Evolutionary conservation across 108 stramenopile genomes (phyloP), one percentile per base, ranked within the genome.

Genomic region (Nannochloropsis granulata): DNA sequence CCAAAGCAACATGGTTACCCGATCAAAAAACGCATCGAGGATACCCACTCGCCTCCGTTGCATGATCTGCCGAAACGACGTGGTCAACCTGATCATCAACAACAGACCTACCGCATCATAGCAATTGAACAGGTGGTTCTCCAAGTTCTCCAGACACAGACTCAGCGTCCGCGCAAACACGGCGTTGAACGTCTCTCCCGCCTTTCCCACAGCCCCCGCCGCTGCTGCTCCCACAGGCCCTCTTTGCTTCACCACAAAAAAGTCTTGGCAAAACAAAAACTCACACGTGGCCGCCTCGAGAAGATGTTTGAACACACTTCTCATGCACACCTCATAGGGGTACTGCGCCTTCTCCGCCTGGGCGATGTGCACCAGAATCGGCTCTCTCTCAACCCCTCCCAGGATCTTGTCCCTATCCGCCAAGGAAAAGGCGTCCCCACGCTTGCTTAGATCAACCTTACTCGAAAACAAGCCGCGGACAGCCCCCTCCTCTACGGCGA

Each of bases 281-380:
- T 99, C 99, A 84, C 95, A 95, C 12, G 96, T 96, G 13, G 96
- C 97, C 14, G 95, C 93, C 91, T 99, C 96, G 71, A 97, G 92
- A 56, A 99, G 92, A 85, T 99, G 99, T 82, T 94, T 94, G 88
- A 97, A 89, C 44, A 96, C 86, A 23, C 94, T 94, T 25, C 97
- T 92, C 84, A 98, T 93, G 23, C 98, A 89, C 78, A 93, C 96
- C 89, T 99, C 99, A 84, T 97, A 99, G 1, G 96, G 94, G 82
- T 93, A 96, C 45, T 88, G 90, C 44, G 91, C 84, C 12, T 90
- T 91, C 85, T 96, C 95, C 79, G 93, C 93, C 45, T 90, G 80
- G 19, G 97, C 97, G 23, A 98, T 92, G 87, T 98, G 97, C 3
- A 96, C 95, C 82, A 95, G 88, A 42, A 98, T 94, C 12, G 97